These are phyloP conservation scores for Didymella pinodella DNA, from an alignment of 2,329 filamentous ascomycete genomes.

Conservation along the genomic window DNA sequence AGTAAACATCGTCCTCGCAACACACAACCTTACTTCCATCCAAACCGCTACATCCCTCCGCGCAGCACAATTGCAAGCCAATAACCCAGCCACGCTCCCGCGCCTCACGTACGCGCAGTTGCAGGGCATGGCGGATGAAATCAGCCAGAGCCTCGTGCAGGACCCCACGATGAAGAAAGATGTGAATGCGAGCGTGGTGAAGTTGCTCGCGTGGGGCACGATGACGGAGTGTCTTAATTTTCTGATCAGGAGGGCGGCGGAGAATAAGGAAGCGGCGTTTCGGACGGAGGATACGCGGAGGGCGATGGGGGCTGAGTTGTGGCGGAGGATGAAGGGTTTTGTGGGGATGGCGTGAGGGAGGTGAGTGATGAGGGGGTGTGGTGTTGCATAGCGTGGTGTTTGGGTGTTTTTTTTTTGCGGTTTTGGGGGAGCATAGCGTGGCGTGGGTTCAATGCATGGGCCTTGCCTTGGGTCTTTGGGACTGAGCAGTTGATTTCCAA, in stretches of 20 bases:
- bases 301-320: slow-evolving; percentile 62
- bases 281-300: slow-evolving; percentile 61
- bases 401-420: not conserved
- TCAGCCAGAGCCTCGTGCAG: slow-evolving; percentile 68
- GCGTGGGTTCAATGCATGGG: not conserved
- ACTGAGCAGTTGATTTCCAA: not conserved
- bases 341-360: slow-evolving; percentile 35
- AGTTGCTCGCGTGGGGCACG: slow-evolving; percentile 65
- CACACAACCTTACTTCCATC: slow-evolving; percentile 81
- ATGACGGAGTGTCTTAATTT: slow-evolving; percentile 82
- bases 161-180: slow-evolving; percentile 50
- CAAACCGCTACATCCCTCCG: slow-evolving; percentile 60
- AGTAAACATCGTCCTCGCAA: slow-evolving; percentile 74
- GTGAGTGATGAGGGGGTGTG: not conserved
- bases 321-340: slow-evolving; percentile 46
- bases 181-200: slow-evolving; percentile 58
- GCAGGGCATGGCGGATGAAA: slow-evolving; percentile 95
- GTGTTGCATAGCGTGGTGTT: slow-evolving; percentile 4
- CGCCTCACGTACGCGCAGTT: slow-evolving; percentile 75
- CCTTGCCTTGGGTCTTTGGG: slow-evolving; percentile 1
- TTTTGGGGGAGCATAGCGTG: not conserved
- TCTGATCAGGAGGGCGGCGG: slow-evolving; percentile 64
- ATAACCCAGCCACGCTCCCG: slow-evolving; percentile 41
- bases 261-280: slow-evolving; percentile 68
- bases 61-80: slow-evolving; percentile 51